A percentile compares a stretch with the other conserved stretches of the same genome.
Conservation (phyloP, 2,329 filamentous ascomycete genomes). For the Chrysosporium keratinophilum region DNA sequence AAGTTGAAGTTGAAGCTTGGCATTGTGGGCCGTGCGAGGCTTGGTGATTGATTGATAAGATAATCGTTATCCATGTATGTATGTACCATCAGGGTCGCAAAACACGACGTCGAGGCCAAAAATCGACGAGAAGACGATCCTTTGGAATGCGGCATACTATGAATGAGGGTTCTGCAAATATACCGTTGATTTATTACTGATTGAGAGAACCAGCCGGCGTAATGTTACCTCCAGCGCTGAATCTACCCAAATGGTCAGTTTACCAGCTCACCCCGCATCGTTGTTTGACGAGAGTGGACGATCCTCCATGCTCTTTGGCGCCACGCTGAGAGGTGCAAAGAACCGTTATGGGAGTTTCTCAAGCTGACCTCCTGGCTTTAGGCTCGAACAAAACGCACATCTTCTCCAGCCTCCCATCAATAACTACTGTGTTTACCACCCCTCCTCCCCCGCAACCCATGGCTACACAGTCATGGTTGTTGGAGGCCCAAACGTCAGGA, state of each 20-base stretch:
- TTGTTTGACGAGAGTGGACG: not conserved
- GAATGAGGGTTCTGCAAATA: not conserved
- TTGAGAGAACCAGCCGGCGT: not conserved
- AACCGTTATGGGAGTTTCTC: not conserved
- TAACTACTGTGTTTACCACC: conserved; percentile 92
- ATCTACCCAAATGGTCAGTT: conserved; percentile 38
- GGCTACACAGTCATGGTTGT: conserved; percentile 91
- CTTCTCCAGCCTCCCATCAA: conserved; percentile 89
- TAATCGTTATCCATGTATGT: not conserved
- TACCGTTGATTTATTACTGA: not conserved
- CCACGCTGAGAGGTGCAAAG: not conserved
- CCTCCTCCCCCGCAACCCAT: conserved; percentile 57
- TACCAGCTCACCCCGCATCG: not conserved
- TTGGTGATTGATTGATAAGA: conserved; percentile 6
- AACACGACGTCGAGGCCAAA: too few relatives aligned
- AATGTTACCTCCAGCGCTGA: conserved; percentile 34
- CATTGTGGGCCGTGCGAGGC: not conserved
- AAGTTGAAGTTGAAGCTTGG: not conserved
- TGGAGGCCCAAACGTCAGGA: conserved; percentile 88
- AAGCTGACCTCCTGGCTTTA: conserved; percentile 30
- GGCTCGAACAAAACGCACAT: conserved; percentile 85
- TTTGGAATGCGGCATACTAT: not conserved
- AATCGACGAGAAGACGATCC: too few relatives aligned
- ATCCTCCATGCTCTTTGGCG: not conserved
- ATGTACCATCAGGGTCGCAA: not conserved